phyloP scores from a whole-genome alignment of 257 asterid species.

The Ilex aquifolium region DNA sequence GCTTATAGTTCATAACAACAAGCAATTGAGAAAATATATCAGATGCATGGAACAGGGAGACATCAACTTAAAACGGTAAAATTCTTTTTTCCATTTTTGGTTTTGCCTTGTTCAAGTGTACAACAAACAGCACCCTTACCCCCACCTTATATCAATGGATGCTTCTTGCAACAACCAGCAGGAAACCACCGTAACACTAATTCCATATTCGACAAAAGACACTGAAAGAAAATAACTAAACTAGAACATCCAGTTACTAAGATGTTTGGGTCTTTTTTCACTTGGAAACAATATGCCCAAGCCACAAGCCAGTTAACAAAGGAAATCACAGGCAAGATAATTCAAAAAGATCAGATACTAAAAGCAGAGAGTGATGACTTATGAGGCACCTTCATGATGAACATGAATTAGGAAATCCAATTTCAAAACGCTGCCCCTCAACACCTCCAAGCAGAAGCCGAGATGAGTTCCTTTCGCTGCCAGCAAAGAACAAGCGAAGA shows the following conservation, averaged over 20 bases:
- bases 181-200: constrained; percentile 23
- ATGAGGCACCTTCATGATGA: constrained; percentile 31
- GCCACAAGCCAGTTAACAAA: constrained; percentile 41
- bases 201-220: constrained; percentile 31
- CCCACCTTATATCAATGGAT: constrained; percentile 24
- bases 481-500: constrained; percentile 86
- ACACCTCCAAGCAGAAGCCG: constrained; percentile 98
- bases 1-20: not conserved
- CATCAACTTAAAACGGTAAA: constrained; percentile 15
- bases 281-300: constrained; percentile 47
- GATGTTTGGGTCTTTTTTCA: constrained; percentile 34
- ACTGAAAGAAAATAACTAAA: constrained; percentile 32
- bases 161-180: constrained; percentile 27
- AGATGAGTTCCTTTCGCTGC: constrained; percentile 92
- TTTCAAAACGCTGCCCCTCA: constrained; percentile 23
- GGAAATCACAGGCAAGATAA: constrained; percentile 39
- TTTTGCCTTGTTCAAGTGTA: constrained; percentile 27
- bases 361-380: constrained; percentile 24
- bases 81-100: constrained; percentile 16
- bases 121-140: constrained; percentile 27
- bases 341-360: constrained; percentile 26
- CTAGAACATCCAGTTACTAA: constrained; percentile 43
- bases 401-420: not conserved
- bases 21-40: not conserved
- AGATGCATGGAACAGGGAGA: no score